Conservation (phyloP, 2,329 filamentous ascomycete species). For the Fusarium vanettenii region DNA sequence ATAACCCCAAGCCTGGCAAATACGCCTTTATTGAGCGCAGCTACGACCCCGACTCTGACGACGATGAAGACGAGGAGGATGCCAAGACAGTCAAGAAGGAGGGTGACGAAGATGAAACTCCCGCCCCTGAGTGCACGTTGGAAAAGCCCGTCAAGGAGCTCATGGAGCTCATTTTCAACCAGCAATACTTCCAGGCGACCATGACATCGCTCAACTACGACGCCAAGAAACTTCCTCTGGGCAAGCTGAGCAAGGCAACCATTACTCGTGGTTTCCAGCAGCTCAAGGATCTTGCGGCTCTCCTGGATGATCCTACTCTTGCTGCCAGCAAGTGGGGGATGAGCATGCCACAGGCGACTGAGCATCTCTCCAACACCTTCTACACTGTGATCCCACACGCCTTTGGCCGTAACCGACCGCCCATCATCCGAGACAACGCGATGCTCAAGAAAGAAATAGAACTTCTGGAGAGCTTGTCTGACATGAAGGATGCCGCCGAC, state of each 20-base stretch:
- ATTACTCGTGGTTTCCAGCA: slow-evolving; percentile 80
- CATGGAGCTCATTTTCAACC: slow-evolving; percentile 87
- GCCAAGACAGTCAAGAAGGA: slow-evolving; percentile 48
- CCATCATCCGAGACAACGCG: slow-evolving; percentile 67
- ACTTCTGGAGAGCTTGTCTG: slow-evolving; percentile 81
- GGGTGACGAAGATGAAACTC: slow-evolving; percentile 48
- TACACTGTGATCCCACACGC: slow-evolving; percentile 86
- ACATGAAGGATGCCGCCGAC: slow-evolving; percentile 84
- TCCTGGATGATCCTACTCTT: slow-evolving; percentile 67
- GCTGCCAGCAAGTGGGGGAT: slow-evolving; percentile 58
- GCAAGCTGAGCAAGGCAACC: slow-evolving; percentile 84
- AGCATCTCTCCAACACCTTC: slow-evolving; percentile 79
- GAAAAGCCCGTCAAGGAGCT: slow-evolving; percentile 71
- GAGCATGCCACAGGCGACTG: slow-evolving; percentile 56
- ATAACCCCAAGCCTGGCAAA: slow-evolving; percentile 71
- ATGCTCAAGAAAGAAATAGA: slow-evolving; percentile 81
- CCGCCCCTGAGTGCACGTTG: slow-evolving; percentile 66
- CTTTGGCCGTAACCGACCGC: slow-evolving; percentile 80
- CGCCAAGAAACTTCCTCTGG: slow-evolving; percentile 80
- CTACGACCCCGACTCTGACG: slow-evolving; percentile 77
- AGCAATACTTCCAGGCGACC: slow-evolving; percentile 73
- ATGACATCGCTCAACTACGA: slow-evolving; percentile 79
- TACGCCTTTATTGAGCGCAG: slow-evolving; percentile 85
- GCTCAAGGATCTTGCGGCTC: slow-evolving; percentile 78
- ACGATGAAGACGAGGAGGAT: slow-evolving; percentile 58